Base-by-base conservation (phyloP, 169 alveolate genomes). In the Eimeria maxima region DNA sequence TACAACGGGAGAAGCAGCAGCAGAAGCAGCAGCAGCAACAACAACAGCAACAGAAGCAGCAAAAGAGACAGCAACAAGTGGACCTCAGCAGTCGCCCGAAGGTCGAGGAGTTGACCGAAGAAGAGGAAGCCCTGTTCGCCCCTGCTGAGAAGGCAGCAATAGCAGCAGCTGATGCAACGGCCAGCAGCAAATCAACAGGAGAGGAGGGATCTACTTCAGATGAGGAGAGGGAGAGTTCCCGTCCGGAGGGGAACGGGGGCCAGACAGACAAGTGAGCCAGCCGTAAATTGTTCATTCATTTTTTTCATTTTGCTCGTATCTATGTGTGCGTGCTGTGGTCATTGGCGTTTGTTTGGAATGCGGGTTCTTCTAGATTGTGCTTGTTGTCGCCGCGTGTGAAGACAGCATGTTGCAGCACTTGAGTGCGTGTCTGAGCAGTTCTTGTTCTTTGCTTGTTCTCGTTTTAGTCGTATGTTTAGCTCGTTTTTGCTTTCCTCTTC, bases 241-340 rank as follows among this genome's bases (percentile, higher is more conserved):
- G 98, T 5, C 99, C 99, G 14, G 96, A 97, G 44, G 99, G 99
- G 4, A 98, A 98, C 95, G 99, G 99, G 22, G 98, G 98, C 42
- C 93, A 91, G 33, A 98, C 99, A 69, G 99, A 98, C 80, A 99
- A 98, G 97, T 99, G 74, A 38, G 69, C 18, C 42, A 53, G 50
- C 29, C 29, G 4, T 16, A 7, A 42, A 24, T 38, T 29, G 44
- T 67, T 27, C 13, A 11, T 13, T 29, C 78, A 67, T 3, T 29
- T 8, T 1, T 4, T 67, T 27, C 47, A 27, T 7, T 29, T 67
- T 29, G 78, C 47, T 11, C 29, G 78, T 45, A 67, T 8, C 16
- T 13, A 1, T 22, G 74, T 65, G 74, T n/a, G 7, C n/a, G n/a
- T 65, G 38, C 22, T 65, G 38, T 18, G 33, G 4, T 1, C 74